phyloP scores from a whole-genome alignment of 2,329 filamentous ascomycete genomes.

The Penicillium paneum region DNA sequence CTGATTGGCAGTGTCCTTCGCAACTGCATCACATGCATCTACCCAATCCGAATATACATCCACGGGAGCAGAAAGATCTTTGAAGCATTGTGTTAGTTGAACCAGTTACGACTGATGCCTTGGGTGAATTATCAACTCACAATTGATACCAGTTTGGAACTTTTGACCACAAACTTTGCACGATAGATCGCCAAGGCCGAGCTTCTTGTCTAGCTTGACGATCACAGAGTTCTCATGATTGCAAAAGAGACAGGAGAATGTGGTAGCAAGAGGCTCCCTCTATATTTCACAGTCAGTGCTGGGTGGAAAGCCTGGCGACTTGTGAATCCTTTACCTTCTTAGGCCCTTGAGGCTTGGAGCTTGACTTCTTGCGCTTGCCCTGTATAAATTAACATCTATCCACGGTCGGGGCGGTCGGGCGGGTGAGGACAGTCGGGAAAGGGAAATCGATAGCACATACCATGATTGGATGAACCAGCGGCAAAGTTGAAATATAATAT shows the following conservation, averaged over 20 bases:
- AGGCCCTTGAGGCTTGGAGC: conserved; percentile 73
- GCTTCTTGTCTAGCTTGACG: conserved; percentile 92
- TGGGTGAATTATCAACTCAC: conserved; percentile 50
- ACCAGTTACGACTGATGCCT: neutral
- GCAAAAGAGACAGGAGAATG: conserved; percentile 97
- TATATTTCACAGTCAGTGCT: conserved; percentile 14
- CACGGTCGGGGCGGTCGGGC: neutral
- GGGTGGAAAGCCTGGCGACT: conserved; percentile 1
- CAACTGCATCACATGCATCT: conserved; percentile 78
- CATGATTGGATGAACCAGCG: conserved; percentile 9
- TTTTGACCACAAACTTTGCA: conserved; percentile 93
- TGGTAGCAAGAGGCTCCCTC: conserved; percentile 56
- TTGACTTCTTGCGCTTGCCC: conserved; percentile 91
- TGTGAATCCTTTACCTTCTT: conserved; percentile 63
- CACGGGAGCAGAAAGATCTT: conserved; percentile 83
- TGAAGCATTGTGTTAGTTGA: neutral
- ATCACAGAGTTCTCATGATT: conserved; percentile 92
- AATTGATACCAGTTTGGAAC: conserved; percentile 91
- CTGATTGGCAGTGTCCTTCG: conserved; percentile 55
- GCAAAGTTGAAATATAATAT: neutral
- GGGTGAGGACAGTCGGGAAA: neutral
- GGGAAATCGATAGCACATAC: conserved; percentile 1
- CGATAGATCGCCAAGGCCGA: conserved; percentile 75
- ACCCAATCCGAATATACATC: conserved; percentile 99
- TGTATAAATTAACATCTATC: conserved; percentile 32